Percentiles rank a stretch among this genome's conserved stretches.
Evolutionary conservation across 2,329 filamentous ascomycete species (phyloP).

Genomic region (Fusarium transvaalense): DNA sequence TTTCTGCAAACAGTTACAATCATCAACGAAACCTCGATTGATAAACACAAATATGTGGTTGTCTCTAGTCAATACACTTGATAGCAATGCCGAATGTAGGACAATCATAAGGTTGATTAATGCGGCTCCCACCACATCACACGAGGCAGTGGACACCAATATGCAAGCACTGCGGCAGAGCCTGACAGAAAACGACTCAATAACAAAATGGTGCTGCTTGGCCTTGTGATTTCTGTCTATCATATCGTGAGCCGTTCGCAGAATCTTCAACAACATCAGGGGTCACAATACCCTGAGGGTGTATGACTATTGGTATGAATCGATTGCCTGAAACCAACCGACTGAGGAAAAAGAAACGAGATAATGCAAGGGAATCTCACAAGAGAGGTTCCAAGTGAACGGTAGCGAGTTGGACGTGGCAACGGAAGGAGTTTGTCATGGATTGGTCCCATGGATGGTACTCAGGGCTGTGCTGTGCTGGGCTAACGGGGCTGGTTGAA

Average conservation of each 20-base stretch:
- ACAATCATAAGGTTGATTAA: constrained; percentile 6
- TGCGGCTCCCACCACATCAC: neutral
- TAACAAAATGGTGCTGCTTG: neutral
- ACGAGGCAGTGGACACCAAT: constrained; percentile 1
- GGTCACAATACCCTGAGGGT: neutral
- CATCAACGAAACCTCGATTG: neutral
- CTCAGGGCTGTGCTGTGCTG: neutral
- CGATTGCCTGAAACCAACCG: neutral
- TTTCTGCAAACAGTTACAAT: neutral
- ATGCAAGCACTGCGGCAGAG: neutral
- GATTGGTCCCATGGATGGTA: neutral
- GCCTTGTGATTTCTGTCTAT: neutral
- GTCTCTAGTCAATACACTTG: neutral
- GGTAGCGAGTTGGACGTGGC: neutral
- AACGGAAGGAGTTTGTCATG: neutral
- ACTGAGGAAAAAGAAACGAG: neutral
- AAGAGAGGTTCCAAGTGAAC: neutral
- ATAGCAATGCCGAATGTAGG: neutral
- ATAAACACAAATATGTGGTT: neutral
- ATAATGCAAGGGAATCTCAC: neutral
- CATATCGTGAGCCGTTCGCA: neutral
- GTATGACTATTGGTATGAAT: neutral
- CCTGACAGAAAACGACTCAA: neutral
- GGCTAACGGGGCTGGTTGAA: neutral
- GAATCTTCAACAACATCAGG: neutral